phyloP scores from a whole-genome alignment of 1,284 basidiomycete genomes.

The Microbotryum lychnidis-dioicae region DNA sequence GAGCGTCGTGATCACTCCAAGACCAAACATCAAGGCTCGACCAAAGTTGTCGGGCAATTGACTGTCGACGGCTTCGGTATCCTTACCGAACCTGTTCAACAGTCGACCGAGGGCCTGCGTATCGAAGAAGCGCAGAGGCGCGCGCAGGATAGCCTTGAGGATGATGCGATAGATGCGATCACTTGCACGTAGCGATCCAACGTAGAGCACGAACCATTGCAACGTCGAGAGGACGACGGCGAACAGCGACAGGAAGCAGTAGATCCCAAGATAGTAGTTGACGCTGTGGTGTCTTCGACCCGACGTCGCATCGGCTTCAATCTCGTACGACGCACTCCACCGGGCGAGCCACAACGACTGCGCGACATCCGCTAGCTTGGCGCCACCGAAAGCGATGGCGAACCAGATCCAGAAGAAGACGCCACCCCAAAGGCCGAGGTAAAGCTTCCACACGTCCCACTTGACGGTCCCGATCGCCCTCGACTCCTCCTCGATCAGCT shows the following conservation, averaged over 20 bases:
- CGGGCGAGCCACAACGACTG: constrained; percentile 31
- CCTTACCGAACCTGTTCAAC: constrained; percentile 84
- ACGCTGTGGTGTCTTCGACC: constrained; percentile 36
- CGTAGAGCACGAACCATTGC: constrained; percentile 47
- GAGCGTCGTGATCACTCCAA: constrained; percentile 52
- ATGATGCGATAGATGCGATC: constrained; percentile 43
- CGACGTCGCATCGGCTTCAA: neutral
- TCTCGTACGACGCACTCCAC: constrained; percentile 25
- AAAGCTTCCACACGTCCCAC: constrained; percentile 68
- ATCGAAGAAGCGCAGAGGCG: constrained; percentile 87
- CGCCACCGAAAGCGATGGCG: constrained; percentile 51
- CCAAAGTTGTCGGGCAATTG: constrained; percentile 77
- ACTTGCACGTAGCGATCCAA: constrained; percentile 31
- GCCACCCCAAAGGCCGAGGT: constrained; percentile 47
- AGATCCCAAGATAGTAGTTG: constrained; percentile 65
- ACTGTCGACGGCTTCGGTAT: constrained; percentile 83
- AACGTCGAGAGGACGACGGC: constrained; percentile 58
- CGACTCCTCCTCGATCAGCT: constrained; percentile 83
- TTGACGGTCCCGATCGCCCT: constrained; percentile 75
- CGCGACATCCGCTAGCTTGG: constrained; percentile 62
- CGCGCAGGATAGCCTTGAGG: constrained; percentile 76
- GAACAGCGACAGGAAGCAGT: constrained; percentile 47
- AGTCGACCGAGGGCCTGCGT: constrained; percentile 65
- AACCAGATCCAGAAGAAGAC: constrained; percentile 65
- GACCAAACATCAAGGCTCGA: constrained; percentile 51